phyloP scores from a whole-genome alignment of 768 basidiomycete genomes.

The Pholiota conissans region DNA sequence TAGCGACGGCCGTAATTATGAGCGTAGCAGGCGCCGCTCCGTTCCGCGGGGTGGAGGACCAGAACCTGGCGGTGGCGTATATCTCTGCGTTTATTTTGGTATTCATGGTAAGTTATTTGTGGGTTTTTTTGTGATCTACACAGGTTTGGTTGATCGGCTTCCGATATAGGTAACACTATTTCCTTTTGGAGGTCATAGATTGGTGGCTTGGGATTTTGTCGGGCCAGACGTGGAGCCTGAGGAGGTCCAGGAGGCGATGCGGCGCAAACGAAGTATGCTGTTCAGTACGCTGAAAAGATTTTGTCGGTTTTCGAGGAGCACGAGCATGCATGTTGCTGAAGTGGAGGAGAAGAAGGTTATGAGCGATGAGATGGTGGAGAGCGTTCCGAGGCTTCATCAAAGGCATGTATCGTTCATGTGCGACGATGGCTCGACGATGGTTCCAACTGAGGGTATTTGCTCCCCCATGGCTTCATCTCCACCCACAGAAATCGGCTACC shows the following conservation, averaged over 20 bases:
- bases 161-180: constrained; percentile 59
- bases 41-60: constrained; percentile 58
- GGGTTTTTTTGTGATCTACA: background rate
- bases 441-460: constrained; percentile 10
- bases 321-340: background rate
- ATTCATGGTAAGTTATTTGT: constrained; percentile 44
- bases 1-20: constrained; percentile 67
- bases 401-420: constrained; percentile 24
- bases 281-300: constrained; percentile 4
- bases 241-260: constrained; percentile 49
- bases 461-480: constrained; percentile 12
- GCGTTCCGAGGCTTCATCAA: background rate
- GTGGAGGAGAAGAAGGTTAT: background rate
- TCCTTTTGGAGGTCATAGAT: constrained; percentile 55
- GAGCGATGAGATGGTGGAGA: background rate
- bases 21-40: constrained; percentile 61
- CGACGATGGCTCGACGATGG: constrained; percentile 22
- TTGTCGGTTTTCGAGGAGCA: background rate
- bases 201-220: constrained; percentile 60
- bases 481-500: constrained; percentile 16
- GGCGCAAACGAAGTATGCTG: constrained; percentile 30
- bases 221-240: constrained; percentile 64
- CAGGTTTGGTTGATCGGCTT: background rate
- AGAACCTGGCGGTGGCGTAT: constrained; percentile 66
- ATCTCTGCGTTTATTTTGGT: constrained; percentile 62